Conservation (phyloP, 768 basidiomycete species). For the Naganishia antarctica region DNA sequence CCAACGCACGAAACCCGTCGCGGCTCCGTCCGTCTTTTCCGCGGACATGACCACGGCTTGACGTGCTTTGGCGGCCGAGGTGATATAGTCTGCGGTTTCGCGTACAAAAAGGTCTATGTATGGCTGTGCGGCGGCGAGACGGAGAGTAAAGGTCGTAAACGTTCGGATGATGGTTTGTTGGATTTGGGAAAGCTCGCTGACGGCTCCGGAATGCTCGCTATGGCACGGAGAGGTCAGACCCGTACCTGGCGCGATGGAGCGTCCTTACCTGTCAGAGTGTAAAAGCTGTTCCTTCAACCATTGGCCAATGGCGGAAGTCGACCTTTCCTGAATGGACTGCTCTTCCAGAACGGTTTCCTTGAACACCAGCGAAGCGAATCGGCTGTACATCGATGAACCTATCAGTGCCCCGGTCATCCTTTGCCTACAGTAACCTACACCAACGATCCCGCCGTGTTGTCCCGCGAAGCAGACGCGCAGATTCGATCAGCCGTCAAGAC, state of each 20-base stretch:
- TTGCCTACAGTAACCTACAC: background rate
- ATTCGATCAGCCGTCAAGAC: slow-evolving; percentile 20
- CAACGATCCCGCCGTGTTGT: background rate
- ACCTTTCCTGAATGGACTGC: slow-evolving; percentile 22
- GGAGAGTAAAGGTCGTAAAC: slow-evolving; percentile 5
- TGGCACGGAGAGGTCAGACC: background rate
- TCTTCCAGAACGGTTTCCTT: slow-evolving; percentile 19
- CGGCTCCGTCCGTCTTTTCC: background rate
- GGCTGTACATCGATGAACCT: background rate
- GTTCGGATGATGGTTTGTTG: slow-evolving; percentile 7
- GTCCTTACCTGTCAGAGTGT: background rate
- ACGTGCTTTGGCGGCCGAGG: background rate
- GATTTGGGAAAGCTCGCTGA: slow-evolving; percentile 18
- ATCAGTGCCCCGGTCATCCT: background rate
- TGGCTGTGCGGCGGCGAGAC: slow-evolving; percentile 7
- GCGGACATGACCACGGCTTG: background rate
- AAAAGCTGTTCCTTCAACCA: slow-evolving; percentile 19
- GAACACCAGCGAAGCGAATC: slow-evolving; percentile 7
- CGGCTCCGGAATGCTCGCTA: slow-evolving; percentile 6
- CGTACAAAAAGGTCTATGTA: slow-evolving; percentile 3
- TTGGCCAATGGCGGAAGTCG: background rate
- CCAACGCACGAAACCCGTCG: slow-evolving; percentile 39
- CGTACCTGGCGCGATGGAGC: no score
- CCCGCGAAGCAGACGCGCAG: background rate
- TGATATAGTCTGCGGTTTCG: slow-evolving; percentile 4